Percentiles rank a stretch among this genome's conserved stretches.
phyloP scores from a whole-genome alignment of 2,329 filamentous ascomycete species.

The Pezicula radicicola region DNA sequence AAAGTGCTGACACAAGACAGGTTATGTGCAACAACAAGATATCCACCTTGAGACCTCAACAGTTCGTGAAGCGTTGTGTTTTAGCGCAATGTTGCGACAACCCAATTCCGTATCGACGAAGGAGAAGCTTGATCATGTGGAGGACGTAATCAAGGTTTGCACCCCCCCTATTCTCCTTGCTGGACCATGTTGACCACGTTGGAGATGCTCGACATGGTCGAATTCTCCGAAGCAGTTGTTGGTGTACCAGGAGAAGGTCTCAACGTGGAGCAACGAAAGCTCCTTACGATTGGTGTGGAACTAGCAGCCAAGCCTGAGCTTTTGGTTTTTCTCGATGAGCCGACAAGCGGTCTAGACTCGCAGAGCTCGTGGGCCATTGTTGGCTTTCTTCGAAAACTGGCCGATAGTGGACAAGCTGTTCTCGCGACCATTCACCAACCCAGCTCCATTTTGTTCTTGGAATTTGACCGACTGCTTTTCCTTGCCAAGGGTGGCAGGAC shows the following conservation, averaged over 20 bases:
- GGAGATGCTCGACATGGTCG: conserved; percentile 85
- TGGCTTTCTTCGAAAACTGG: conserved; percentile 83
- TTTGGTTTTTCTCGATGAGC: conserved; percentile 90
- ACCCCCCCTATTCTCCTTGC: too few species aligned
- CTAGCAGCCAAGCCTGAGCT: conserved; percentile 88
- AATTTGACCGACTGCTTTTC: conserved; percentile 80
- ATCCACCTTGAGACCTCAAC: conserved; percentile 82
- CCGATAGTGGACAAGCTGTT: conserved; percentile 85
- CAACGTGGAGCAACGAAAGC: conserved; percentile 68
- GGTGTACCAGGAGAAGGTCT: conserved; percentile 87
- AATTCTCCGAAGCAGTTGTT: conserved; percentile 87
- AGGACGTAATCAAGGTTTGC: conserved; percentile 92
- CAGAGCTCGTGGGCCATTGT: conserved; percentile 94
- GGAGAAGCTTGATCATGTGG: conserved; percentile 85
- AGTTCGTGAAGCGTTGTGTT: conserved; percentile 79
- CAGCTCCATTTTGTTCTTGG: conserved; percentile 88
- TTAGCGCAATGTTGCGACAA: conserved; percentile 84
- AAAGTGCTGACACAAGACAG: too few species aligned
- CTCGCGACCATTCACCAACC: conserved; percentile 96
- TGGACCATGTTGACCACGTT: too few species aligned
- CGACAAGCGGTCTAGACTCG: conserved; percentile 89
- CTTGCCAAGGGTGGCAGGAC: conserved; percentile 73
- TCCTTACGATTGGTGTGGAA: conserved; percentile 94
- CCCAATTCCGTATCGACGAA: conserved; percentile 66
- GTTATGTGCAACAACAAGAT: conserved; percentile 93